Conservation (phyloP, 495 filamentous ascomycete genomes). For the Trypethelium eluteriae region DNA sequence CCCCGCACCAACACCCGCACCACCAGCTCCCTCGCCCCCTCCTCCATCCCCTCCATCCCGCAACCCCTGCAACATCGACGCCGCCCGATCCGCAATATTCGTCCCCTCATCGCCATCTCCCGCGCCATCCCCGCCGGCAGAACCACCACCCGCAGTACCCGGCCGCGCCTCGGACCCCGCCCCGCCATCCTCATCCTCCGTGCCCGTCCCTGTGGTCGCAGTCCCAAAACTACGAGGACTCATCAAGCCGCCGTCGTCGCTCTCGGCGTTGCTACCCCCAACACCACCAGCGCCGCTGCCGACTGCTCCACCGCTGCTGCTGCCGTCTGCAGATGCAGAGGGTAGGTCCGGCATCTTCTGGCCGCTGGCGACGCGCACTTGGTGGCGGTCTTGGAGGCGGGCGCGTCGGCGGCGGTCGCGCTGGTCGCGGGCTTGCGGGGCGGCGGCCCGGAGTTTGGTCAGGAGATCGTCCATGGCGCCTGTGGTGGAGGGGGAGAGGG, state of each 20-base stretch:
- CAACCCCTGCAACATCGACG: slow-evolving; percentile 72
- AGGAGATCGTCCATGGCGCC: slow-evolving; percentile 97
- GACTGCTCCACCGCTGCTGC: slow-evolving; percentile 26
- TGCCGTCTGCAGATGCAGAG: slow-evolving; percentile 32
- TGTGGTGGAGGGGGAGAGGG: slow-evolving; percentile 63
- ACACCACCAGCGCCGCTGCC: slow-evolving; percentile 31
- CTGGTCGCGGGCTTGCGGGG: slow-evolving; percentile 78
- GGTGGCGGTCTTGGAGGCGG: slow-evolving; percentile 79
- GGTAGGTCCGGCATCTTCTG: slow-evolving; percentile 68
- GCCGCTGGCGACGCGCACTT: slow-evolving; percentile 82
- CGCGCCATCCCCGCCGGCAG: slow-evolving; percentile 27
- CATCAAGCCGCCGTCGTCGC: slow-evolving; percentile 20
- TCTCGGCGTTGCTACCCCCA: background rate
- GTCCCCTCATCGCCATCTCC: slow-evolving; percentile 44
- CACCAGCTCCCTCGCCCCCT: background rate
- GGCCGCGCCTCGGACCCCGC: slow-evolving; percentile 36
- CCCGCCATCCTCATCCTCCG: background rate
- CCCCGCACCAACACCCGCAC: slow-evolving; percentile 30
- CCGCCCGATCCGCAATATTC: slow-evolving; percentile 76
- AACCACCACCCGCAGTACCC: slow-evolving; percentile 33
- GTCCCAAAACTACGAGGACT: slow-evolving; percentile 19
- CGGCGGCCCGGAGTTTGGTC: slow-evolving; percentile 89
- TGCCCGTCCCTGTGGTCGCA: background rate
- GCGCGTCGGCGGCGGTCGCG: slow-evolving; percentile 81
- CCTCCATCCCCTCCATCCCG: slow-evolving; percentile 46